Percentiles rank a stretch among this genome's conserved stretches.
Evolutionary conservation across 83 land plant genomes (phyloP).

Genomic region (Thuja plicata): DNA sequence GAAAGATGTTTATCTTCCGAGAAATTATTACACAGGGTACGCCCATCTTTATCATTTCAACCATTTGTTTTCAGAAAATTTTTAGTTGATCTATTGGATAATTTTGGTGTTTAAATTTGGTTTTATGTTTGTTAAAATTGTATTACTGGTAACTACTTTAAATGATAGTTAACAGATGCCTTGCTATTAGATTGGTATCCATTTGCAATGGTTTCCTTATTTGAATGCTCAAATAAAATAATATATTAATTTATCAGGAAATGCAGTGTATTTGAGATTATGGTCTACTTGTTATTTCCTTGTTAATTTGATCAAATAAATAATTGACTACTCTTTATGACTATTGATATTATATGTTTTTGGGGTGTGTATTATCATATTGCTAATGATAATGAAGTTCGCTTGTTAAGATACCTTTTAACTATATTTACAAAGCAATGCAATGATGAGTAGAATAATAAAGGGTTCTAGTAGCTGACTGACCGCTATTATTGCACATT

Average conservation of each 20-base stretch:
- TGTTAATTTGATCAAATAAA: not conserved
- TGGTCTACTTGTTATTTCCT: not conserved
- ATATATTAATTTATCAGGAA: not conserved
- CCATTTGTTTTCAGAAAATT: not conserved
- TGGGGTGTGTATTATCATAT: not conserved
- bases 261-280: not conserved
- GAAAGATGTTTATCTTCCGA: slow-evolving; percentile 89
- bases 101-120: not conserved
- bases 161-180: not conserved
- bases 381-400: not conserved
- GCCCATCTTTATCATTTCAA: slow-evolving; percentile 9
- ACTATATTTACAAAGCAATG: not conserved
- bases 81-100: not conserved
- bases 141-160: not conserved
- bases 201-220: not conserved
- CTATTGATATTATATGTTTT: no score
- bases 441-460: not conserved
- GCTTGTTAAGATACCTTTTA: not conserved
- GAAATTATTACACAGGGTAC: slow-evolving; percentile 87
- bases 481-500: not conserved
- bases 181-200: not conserved
- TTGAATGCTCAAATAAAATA: not conserved
- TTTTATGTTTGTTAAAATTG: not conserved
- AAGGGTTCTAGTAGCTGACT: not conserved
- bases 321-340: no score